Percentiles rank a stretch among this genome's conserved stretches.
These are phyloP conservation scores for Syzygium malaccense DNA, from an alignment of 441 rosid species.

Conservation along the genomic window DNA sequence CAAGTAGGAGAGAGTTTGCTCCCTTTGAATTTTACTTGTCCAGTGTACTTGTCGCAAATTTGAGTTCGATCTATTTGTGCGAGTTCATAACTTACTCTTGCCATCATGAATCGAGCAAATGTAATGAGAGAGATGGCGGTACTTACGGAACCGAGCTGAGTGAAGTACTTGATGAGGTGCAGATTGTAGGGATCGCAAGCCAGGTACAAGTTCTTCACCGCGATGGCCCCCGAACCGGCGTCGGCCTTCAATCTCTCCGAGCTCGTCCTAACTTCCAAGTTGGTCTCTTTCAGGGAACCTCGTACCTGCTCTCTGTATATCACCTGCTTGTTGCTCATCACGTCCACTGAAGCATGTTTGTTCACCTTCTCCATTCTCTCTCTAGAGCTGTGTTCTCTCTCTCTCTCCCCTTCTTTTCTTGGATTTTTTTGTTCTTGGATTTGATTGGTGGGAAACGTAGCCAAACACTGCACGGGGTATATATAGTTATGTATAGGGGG, in stretches of 20 bases:
- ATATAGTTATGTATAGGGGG: neutral
- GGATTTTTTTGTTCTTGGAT: neutral
- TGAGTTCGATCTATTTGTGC: neutral
- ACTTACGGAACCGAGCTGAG: neutral
- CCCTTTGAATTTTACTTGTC: neutral
- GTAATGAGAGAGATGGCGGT: neutral
- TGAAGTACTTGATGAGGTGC: neutral
- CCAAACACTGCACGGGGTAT: neutral
- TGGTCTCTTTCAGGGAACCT: neutral
- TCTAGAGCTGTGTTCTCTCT: neutral
- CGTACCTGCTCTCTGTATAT: neutral
- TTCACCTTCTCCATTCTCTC: neutral
- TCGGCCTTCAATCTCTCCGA: neutral
- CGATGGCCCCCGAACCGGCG: neutral
- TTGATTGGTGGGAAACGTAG: neutral
- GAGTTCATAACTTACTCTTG: neutral
- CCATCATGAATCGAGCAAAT: neutral
- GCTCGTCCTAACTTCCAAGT: neutral
- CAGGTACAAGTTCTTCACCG: neutral
- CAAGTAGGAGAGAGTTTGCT: neutral
- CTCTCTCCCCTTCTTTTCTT: neutral
- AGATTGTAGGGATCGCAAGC: neutral
- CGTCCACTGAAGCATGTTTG: neutral
- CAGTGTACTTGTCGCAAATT: neutral
- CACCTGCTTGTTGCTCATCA: neutral